Evolutionary conservation across 2,329 filamentous ascomycete genomes (phyloP).

Genomic region (Colletotrichum sidae): DNA sequence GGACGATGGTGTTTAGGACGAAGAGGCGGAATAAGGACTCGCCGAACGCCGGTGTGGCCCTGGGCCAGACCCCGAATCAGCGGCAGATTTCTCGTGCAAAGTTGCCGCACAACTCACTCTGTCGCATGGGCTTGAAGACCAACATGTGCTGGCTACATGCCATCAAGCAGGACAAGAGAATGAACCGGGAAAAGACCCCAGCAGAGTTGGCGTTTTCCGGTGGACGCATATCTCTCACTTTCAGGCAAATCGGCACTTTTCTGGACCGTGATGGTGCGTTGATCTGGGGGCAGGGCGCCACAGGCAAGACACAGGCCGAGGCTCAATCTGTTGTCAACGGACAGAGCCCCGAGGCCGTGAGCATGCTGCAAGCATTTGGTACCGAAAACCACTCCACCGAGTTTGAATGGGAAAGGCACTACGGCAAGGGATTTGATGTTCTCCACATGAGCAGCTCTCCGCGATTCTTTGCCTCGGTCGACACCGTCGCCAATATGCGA

Average conservation of each 20-base stretch:
- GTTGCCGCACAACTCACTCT: constrained; percentile 90
- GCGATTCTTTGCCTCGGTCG: constrained; percentile 62
- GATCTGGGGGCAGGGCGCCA: constrained; percentile 95
- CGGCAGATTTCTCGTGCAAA: constrained; percentile 74
- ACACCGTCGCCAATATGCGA: constrained; percentile 60
- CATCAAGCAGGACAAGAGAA: constrained; percentile 89
- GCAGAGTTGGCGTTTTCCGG: constrained; percentile 80
- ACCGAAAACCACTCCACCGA: constrained; percentile 80
- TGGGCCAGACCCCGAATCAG: constrained; percentile 43
- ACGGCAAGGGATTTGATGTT: constrained; percentile 88
- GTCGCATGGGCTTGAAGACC: constrained; percentile 81
- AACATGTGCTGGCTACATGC: constrained; percentile 92
- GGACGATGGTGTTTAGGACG: constrained; percentile 89
- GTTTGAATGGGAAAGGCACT: constrained; percentile 81
- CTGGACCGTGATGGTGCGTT: constrained; percentile 69
- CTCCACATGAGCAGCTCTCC: constrained; percentile 71
- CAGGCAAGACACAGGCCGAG: constrained; percentile 69
- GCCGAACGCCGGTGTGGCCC: constrained; percentile 40
- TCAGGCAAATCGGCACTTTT: constrained; percentile 89
- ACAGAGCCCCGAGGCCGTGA: constrained; percentile 71
- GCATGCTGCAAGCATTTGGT: constrained; percentile 83
- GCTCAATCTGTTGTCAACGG: constrained; percentile 78
- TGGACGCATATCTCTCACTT: constrained; percentile 90
- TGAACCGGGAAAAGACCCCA: constrained; percentile 71
- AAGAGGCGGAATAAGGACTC: constrained; percentile 70